phyloP scores from a whole-genome alignment of 495 filamentous ascomycete genomes.

The Daldinia decipiens region DNA sequence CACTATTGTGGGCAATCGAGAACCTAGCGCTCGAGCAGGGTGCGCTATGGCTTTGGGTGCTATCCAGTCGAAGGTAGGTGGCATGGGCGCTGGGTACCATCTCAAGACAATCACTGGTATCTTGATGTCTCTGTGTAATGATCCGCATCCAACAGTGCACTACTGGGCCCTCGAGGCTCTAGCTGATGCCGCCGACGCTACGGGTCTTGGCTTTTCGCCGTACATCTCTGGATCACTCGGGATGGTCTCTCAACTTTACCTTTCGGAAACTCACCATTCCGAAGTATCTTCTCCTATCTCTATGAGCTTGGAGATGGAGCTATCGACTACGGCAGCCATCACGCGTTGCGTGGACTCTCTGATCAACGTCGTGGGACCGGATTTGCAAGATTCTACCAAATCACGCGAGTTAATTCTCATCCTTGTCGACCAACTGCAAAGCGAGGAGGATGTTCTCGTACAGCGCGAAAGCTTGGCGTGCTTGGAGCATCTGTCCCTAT shows the following conservation, averaged over 20 bases:
- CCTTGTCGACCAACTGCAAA: slow-evolving; percentile 82
- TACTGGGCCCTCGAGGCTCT: slow-evolving; percentile 94
- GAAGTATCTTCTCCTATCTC: slow-evolving; percentile 80
- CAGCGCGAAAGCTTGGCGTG: slow-evolving; percentile 82
- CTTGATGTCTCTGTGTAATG: slow-evolving; percentile 92
- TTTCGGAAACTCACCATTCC: slow-evolving; percentile 87
- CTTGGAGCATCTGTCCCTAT: slow-evolving; percentile 90
- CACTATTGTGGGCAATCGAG: slow-evolving; percentile 89
- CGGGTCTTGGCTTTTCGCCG: slow-evolving; percentile 88
- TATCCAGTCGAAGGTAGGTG: slow-evolving; percentile 94
- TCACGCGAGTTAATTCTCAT: slow-evolving; percentile 90
- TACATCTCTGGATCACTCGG: slow-evolving; percentile 91
- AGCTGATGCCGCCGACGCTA: slow-evolving; percentile 87
- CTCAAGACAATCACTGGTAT: slow-evolving; percentile 95
- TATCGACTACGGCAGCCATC: slow-evolving; percentile 82
- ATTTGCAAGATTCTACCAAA: slow-evolving; percentile 93
- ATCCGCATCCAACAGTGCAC: slow-evolving; percentile 96
- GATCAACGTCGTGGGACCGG: slow-evolving; percentile 95
- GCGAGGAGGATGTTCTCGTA: slow-evolving; percentile 77
- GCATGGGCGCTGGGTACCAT: slow-evolving; percentile 98
- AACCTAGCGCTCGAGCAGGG: slow-evolving; percentile 91
- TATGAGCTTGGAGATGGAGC: slow-evolving; percentile 87
- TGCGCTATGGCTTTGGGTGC: slow-evolving; percentile 93
- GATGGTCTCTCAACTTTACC: slow-evolving; percentile 91
- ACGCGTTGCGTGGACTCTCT: slow-evolving; percentile 91